Conservation (phyloP, 208 protist genomes). For the Trypanosoma boissoni region DNA sequence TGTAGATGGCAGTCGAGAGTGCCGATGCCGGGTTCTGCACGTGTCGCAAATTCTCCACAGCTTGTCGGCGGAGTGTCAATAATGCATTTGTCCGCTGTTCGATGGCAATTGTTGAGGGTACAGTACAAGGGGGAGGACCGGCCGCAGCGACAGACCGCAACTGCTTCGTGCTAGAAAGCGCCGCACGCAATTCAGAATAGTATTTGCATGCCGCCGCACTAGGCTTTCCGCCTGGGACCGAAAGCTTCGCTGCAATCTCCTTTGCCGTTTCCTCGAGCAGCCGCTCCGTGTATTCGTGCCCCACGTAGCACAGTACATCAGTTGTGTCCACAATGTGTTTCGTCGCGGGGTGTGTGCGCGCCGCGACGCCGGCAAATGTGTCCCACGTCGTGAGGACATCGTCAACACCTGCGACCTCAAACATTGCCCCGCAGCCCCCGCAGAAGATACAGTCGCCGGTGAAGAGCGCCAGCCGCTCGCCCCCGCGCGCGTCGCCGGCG, state of each 20-base stretch:
- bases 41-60: slow-evolving; percentile 27
- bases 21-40: slow-evolving; percentile 25
- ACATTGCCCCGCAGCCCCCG: slow-evolving; percentile 88
- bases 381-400: slow-evolving; percentile 44
- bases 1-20: slow-evolving; percentile 43
- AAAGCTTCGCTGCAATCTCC: not conserved
- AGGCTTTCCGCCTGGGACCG: not conserved
- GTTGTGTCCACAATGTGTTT: slow-evolving; percentile 41
- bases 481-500: slow-evolving; percentile 31
- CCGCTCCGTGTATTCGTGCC: slow-evolving; percentile 77
- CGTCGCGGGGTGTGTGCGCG: slow-evolving; percentile 66
- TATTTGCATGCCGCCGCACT: slow-evolving; percentile 19
- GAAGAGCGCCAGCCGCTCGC: slow-evolving; percentile 75
- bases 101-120: slow-evolving; percentile 62
- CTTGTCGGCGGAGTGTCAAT: slow-evolving; percentile 48
- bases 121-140: slow-evolving; percentile 48
- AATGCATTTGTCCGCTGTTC: slow-evolving; percentile 67
- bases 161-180: slow-evolving; percentile 29
- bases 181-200: slow-evolving; percentile 13
- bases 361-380: slow-evolving; percentile 37
- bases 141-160: slow-evolving; percentile 27
- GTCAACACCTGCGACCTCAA: slow-evolving; percentile 70
- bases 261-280: slow-evolving; percentile 47
- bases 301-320: slow-evolving; percentile 70
- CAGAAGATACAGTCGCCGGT: slow-evolving; percentile 94